These are phyloP conservation scores for Trametopsis cervina DNA, from an alignment of 768 basidiomycete species.

Conservation along the genomic window DNA sequence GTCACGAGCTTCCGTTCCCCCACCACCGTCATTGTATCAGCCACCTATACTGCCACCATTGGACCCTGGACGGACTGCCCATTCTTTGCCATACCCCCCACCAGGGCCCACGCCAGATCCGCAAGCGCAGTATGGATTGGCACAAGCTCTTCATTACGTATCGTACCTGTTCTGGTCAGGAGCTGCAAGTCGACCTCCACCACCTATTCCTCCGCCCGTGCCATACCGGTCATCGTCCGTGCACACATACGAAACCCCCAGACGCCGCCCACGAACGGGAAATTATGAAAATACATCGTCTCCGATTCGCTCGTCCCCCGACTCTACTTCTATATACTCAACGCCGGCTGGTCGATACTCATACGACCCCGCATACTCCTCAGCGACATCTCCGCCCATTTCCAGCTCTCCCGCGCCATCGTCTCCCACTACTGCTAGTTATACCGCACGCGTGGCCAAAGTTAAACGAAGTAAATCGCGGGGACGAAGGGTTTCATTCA, in stretches of 20 bases:
- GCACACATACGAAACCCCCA: conserved; percentile 26
- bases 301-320: too few relatives aligned
- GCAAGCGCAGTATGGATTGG: conserved; percentile 33
- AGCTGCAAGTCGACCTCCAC: too few relatives aligned
- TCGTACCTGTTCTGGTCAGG: conserved; percentile 34
- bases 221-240: conserved; percentile 19
- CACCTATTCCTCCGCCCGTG: conserved; percentile 17
- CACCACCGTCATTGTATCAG: too few relatives aligned
- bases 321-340: too few relatives aligned
- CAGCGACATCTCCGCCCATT: conserved; percentile 44
- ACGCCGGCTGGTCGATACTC: too few relatives aligned
- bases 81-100: not conserved
- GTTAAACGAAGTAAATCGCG: conserved; percentile 45
- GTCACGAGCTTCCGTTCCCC: too few relatives aligned
- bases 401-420: conserved; percentile 40
- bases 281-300: too few relatives aligned
- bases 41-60: too few relatives aligned
- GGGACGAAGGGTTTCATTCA: conserved; percentile 54
- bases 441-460: conserved; percentile 21
- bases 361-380: conserved; percentile 40
- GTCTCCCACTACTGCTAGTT: conserved; percentile 24
- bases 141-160: conserved; percentile 35
- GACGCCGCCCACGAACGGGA: conserved; percentile 26
- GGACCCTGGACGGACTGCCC: too few relatives aligned
- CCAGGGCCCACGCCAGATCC: conserved; percentile 12